Conservation (phyloP, 306 rosid species). For the Cicer judaicum region DNA sequence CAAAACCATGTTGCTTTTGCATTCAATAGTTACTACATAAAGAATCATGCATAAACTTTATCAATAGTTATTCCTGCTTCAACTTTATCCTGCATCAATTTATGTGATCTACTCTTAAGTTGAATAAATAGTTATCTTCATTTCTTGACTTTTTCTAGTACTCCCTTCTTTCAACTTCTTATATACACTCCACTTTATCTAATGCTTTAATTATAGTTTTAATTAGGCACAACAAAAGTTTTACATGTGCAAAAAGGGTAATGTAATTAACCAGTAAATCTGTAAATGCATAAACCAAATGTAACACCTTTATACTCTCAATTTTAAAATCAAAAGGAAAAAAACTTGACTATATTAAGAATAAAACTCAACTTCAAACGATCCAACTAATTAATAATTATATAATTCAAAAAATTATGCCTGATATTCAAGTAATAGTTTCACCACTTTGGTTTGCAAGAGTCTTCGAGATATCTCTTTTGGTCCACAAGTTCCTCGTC, state of each 20-base stretch:
- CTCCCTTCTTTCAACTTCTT: too few relatives aligned
- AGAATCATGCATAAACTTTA: constrained; percentile 68
- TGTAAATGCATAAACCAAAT: background rate
- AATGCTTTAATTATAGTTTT: too few relatives aligned
- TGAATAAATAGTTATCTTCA: too few relatives aligned
- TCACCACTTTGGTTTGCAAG: constrained; percentile 98
- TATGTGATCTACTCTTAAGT: too few relatives aligned
- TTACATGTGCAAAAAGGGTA: background rate
- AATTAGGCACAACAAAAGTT: too few relatives aligned
- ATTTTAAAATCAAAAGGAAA: background rate
- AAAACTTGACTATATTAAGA: constrained; percentile 22
- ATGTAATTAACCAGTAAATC: background rate
- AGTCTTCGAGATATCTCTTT: constrained; percentile 77
- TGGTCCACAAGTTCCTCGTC: constrained; percentile 96
- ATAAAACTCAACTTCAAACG: background rate
- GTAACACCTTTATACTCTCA: background rate
- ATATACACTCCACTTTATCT: too few relatives aligned
- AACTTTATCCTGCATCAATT: too few relatives aligned
- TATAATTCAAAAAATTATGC: constrained; percentile 42
- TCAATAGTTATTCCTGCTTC: too few relatives aligned
- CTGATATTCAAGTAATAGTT: constrained; percentile 79
- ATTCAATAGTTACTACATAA: constrained; percentile 82
- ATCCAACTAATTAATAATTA: too few relatives aligned
- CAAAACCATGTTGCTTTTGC: constrained; percentile 91
- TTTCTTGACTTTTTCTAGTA: too few relatives aligned